These are phyloP conservation scores for Metschnikowia anglica DNA, from an alignment of 805 yeast species.

Conservation along the genomic window DNA sequence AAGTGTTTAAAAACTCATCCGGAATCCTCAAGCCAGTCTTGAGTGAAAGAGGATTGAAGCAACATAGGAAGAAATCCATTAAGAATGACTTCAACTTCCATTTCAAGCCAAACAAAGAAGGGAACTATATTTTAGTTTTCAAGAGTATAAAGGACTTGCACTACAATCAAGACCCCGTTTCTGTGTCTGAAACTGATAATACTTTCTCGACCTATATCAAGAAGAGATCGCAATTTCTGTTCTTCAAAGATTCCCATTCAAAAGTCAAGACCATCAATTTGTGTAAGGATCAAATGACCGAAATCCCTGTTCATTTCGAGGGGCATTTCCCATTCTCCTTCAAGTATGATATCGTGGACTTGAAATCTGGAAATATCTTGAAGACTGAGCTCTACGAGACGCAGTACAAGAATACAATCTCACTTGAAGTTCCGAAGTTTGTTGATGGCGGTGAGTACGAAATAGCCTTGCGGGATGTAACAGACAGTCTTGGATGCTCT, in stretches of 20 bases:
- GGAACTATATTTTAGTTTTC: slow-evolving; percentile 75
- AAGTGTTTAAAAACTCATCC: slow-evolving; percentile 49
- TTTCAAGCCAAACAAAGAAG: slow-evolving; percentile 78
- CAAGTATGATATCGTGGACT: slow-evolving; percentile 63
- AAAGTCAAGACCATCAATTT: slow-evolving; percentile 22
- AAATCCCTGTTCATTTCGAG: slow-evolving; percentile 56
- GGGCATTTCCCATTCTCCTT: slow-evolving; percentile 83
- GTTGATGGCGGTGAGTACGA: slow-evolving; percentile 71
- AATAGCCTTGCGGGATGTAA: slow-evolving; percentile 59
- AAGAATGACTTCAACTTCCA: slow-evolving; percentile 38
- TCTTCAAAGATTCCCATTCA: slow-evolving; percentile 22
- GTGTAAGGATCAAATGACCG: slow-evolving; percentile 32
- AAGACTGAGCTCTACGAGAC: slow-evolving; percentile 33
- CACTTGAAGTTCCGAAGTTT: slow-evolving; percentile 55
- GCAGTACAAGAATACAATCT: slow-evolving; percentile 27
- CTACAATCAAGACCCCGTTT: slow-evolving; percentile 48
- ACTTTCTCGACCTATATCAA: slow-evolving; percentile 70
- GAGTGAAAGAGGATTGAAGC: slow-evolving; percentile 30
- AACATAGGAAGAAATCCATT: slow-evolving; percentile 22
- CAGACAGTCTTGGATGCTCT: slow-evolving; percentile 76
- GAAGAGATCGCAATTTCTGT: slow-evolving; percentile 54
- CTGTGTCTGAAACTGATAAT: slow-evolving; percentile 38
- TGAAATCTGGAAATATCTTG: slow-evolving; percentile 23
- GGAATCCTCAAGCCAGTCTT: slow-evolving; percentile 34
- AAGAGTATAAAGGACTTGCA: slow-evolving; percentile 56